Percentiles rank a stretch among this genome's conserved stretches.
Conservation (phyloP, 176 grass and related monocot species). For the Paspalum notatum region DNA sequence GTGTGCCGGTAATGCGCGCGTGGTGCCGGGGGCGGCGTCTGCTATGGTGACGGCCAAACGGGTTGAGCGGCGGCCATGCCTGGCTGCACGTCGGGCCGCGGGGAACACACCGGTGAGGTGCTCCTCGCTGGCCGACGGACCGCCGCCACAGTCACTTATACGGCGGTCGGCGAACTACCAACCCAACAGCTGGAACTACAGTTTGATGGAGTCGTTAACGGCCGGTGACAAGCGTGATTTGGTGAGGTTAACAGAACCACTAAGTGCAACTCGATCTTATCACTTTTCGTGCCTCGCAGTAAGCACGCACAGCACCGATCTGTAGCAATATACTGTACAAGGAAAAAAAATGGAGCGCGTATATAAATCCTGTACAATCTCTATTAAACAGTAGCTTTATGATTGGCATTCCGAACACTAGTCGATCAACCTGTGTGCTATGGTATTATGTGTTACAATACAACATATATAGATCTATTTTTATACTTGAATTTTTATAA, state of each 20-base stretch:
- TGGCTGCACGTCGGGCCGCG: background rate
- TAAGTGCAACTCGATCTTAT: background rate
- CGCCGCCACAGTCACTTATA: background rate
- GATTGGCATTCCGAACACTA: too few species aligned
- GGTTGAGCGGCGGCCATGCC: background rate
- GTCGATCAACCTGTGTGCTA: too few species aligned
- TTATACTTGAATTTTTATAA: too few species aligned
- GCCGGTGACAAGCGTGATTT: background rate
- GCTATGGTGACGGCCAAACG: background rate
- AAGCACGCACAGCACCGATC: background rate
- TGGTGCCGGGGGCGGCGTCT: background rate
- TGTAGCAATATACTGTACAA: too few species aligned
- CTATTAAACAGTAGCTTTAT: too few species aligned
- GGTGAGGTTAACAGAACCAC: background rate
- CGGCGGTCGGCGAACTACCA: slow-evolving; percentile 51
- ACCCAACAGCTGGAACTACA: slow-evolving; percentile 46
- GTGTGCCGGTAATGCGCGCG: background rate
- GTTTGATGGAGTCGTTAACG: slow-evolving; percentile 10
- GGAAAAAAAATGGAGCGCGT: too few species aligned
- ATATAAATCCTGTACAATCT: too few species aligned
- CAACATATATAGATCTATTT: too few species aligned
- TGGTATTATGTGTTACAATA: too few species aligned
- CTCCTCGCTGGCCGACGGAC: background rate
- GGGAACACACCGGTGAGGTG: background rate
- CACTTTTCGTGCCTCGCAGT: background rate